Conservation (phyloP, 2,329 filamentous ascomycete genomes). For the Cladosporium colombiae region DNA sequence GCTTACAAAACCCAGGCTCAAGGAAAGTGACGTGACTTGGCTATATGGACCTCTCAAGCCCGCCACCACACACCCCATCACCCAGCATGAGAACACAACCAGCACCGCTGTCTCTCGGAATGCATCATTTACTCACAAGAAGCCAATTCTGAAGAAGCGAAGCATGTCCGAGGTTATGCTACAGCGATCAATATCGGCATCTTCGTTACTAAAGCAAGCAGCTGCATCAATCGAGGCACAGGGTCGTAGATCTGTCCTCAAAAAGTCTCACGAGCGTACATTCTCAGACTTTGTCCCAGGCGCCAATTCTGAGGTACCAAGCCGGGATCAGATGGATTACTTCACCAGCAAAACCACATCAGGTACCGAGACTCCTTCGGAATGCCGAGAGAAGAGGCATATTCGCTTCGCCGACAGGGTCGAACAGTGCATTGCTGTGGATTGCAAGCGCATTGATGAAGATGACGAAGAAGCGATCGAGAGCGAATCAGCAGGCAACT, state of each 20-base stretch:
- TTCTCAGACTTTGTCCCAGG: slow-evolving; percentile 70
- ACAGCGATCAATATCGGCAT: slow-evolving; percentile 82
- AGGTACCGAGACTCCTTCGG: slow-evolving; percentile 64
- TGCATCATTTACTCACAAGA: slow-evolving; percentile 74
- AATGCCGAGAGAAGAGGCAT: slow-evolving; percentile 67
- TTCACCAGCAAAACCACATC: slow-evolving; percentile 64
- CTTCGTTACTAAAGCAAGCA: slow-evolving; percentile 86
- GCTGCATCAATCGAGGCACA: slow-evolving; percentile 84
- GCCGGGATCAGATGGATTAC: slow-evolving; percentile 64
- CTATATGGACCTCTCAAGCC: slow-evolving; percentile 90
- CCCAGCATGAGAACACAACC: slow-evolving; percentile 51
- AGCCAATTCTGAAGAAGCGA: slow-evolving; percentile 93
- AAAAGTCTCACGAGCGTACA: slow-evolving; percentile 72
- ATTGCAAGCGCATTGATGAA: slow-evolving; percentile 77
- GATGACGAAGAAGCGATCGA: slow-evolving; percentile 48
- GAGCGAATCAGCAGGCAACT: slow-evolving; percentile 34
- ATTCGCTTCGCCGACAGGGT: slow-evolving; percentile 98
- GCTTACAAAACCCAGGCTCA: slow-evolving; percentile 66
- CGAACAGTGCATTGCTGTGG: slow-evolving; percentile 91
- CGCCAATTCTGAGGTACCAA: slow-evolving; percentile 60
- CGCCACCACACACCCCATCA: slow-evolving; percentile 58
- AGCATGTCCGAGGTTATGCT: slow-evolving; percentile 96
- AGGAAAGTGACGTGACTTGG: slow-evolving; percentile 97
- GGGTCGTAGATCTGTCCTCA: slow-evolving; percentile 65
- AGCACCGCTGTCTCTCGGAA: slow-evolving; percentile 59